Conservation (phyloP, 192 early-diverging fungal species). For the Haplosporangium gracile region DNA sequence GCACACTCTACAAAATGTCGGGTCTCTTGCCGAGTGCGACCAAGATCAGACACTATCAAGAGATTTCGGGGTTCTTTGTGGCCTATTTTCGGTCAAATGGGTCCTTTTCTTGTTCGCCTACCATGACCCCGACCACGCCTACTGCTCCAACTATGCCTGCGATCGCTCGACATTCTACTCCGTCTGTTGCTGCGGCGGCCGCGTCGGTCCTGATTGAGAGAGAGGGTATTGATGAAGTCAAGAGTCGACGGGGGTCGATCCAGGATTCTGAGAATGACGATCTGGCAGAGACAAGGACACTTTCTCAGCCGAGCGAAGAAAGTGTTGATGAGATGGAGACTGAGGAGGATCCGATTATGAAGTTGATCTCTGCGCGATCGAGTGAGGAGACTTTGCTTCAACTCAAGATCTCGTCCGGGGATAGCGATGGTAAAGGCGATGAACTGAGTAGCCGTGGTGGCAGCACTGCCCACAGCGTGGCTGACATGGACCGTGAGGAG, state of each 20-base stretch:
- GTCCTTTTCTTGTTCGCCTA: conserved; percentile 25
- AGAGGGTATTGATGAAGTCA: conserved; percentile 15
- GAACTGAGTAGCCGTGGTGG: neutral
- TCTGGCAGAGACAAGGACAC: neutral
- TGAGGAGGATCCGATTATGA: neutral
- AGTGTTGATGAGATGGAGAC: neutral
- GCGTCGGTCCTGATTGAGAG: neutral
- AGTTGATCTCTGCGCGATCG: neutral
- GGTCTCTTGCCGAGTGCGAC: conserved; percentile 28
- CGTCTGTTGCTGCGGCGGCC: neutral
- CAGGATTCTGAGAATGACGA: conserved; percentile 3
- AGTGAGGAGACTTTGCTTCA: conserved; percentile 22
- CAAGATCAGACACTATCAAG: conserved; percentile 53
- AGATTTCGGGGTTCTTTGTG: conserved; percentile 56
- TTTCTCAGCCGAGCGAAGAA: neutral
- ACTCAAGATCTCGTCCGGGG: conserved; percentile 1
- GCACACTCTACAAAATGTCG: conserved; percentile 57
- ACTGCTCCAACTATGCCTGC: neutral
- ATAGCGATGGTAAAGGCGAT: too few species aligned
- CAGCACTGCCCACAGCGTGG: conserved; percentile 2
- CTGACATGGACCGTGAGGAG: conserved; percentile 6
- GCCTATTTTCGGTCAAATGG: conserved; percentile 42
- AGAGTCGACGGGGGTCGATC: conserved; percentile 1
- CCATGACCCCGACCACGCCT: neutral
- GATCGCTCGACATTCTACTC: neutral